Base-by-base conservation (phyloP, 1,139 yeast species). In the Saccharomyces hybrid region DNA sequence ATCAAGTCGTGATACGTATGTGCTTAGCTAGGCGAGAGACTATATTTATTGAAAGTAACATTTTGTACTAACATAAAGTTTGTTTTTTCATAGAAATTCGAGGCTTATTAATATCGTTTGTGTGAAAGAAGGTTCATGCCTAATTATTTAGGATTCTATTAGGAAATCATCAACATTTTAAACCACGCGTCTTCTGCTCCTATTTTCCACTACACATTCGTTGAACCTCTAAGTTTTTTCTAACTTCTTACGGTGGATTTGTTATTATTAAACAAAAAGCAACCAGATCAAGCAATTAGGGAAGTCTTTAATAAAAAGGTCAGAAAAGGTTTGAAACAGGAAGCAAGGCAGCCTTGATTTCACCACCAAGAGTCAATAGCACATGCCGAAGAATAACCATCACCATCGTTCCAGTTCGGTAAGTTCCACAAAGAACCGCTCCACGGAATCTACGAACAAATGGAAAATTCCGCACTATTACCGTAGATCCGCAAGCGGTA, bases 401-500 rank as follows among this genome's bases (percentile, higher is more conserved):
- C 34, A 31, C 34, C 34, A 31, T 31, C 34, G 52, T 41, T 44
- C 46, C 12, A 34, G 48, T 16, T 48, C 32, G 44, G 51, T 48
- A 24, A 51, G 53, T 24, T 50, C 54, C 31, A 50, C 52, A 16
- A 51, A 51, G 49, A 55, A 60, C 28, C 60, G 62, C 24, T 53
- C 56, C 21, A 53, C 58, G 16, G 69, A 65, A 44, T 56, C 68
- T n/a, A 57, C 59, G 41, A 64, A 61, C 51, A 67, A 66, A 54
- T 67, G 71, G 71, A 66, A 65, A 55, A 67, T 67, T 41, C 71
- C 71, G n/a, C 71, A 67, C 53, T 67, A 67, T 51, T 67, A 67
- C 52, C 61, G 65, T 42, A 62, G 66, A 53, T 57, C 60, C 34
- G 34, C 34, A 31, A 31, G 3, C 4, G 50, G 53, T 21, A 51